phyloP scores from a whole-genome alignment of 2,329 filamentous ascomycete species.

The Berkeleyomyces rouxiae region DNA sequence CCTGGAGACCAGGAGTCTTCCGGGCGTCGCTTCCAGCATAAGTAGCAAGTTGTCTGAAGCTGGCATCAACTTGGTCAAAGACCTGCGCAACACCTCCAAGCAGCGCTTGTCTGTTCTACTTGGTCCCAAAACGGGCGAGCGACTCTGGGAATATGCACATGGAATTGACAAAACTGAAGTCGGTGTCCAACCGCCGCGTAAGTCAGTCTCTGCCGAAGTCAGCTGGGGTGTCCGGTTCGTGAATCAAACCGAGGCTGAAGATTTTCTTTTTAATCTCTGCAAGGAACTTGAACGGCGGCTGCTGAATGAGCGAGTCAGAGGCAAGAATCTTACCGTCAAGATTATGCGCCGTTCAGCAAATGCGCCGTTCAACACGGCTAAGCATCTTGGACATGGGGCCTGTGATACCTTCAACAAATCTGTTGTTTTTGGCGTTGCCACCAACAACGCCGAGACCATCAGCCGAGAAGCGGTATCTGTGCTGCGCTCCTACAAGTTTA shows the following conservation, averaged over 20 bases:
- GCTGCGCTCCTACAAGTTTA: slow-evolving; percentile 64
- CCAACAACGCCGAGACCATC: slow-evolving; percentile 53
- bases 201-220: slow-evolving; percentile 92
- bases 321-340: slow-evolving; percentile 79
- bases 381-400: slow-evolving; percentile 87
- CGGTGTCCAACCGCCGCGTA: slow-evolving; percentile 68
- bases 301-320: slow-evolving; percentile 69
- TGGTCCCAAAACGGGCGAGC: slow-evolving; percentile 85
- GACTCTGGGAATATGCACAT: slow-evolving; percentile 74
- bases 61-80: slow-evolving; percentile 65
- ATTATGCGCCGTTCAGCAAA: slow-evolving; percentile 78
- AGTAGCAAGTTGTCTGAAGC: slow-evolving; percentile 77
- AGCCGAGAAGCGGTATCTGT: slow-evolving; percentile 75
- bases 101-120: slow-evolving; percentile 58
- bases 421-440: slow-evolving; percentile 63
- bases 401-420: slow-evolving; percentile 94
- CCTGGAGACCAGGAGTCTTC: slow-evolving; percentile 64
- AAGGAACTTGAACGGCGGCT: slow-evolving; percentile 70
- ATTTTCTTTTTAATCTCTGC: slow-evolving; percentile 73
- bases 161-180: slow-evolving; percentile 79
- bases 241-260: slow-evolving; percentile 79
- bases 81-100: slow-evolving; percentile 60
- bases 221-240: slow-evolving; percentile 97
- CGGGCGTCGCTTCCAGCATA: slow-evolving; percentile 84
- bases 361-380: slow-evolving; percentile 78